phyloP scores from a whole-genome alignment of 2,329 filamentous ascomycete genomes.

The Cytospora paraplurivora region DNA sequence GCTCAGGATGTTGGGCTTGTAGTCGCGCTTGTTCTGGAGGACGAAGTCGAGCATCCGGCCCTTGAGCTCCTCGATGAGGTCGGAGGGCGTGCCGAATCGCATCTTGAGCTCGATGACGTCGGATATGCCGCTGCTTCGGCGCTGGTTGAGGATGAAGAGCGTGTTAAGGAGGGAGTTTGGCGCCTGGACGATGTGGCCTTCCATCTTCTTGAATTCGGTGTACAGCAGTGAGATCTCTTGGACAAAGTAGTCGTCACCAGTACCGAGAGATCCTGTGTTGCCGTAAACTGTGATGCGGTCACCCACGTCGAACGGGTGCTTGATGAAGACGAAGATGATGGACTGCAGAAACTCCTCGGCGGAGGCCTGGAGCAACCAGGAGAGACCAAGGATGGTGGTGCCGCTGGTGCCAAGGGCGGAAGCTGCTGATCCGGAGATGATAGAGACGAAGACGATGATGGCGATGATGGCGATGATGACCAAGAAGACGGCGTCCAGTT shows the following conservation, averaged over 20 bases:
- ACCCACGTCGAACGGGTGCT: constrained; percentile 95
- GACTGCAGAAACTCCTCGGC: constrained; percentile 95
- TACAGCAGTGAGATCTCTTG: constrained; percentile 92
- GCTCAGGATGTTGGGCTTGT: constrained; percentile 56
- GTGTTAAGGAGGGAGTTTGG: constrained; percentile 93
- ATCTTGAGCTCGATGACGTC: constrained; percentile 83
- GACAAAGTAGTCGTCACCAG: constrained; percentile 93
- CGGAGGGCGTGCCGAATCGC: constrained; percentile 82
- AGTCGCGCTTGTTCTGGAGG: constrained; percentile 78
- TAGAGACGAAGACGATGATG: constrained; percentile 82
- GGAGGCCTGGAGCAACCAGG: constrained; percentile 90
- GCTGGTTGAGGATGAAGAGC: constrained; percentile 92
- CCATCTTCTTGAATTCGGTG: constrained; percentile 98
- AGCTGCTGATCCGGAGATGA: constrained; percentile 88
- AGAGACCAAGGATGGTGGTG: constrained; percentile 82
- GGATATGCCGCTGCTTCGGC: constrained; percentile 83
- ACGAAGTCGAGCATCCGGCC: constrained; percentile 82
- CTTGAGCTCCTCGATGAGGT: constrained; percentile 82
- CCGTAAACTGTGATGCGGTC: constrained; percentile 92
- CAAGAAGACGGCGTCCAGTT: constrained; percentile 85
- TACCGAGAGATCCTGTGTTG: constrained; percentile 75
- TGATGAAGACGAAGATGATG: constrained; percentile 93
- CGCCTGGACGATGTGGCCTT: constrained; percentile 92
- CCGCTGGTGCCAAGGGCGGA: constrained; percentile 88
- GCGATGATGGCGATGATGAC: constrained; percentile 82